Conservation (phyloP, 345 rosid genomes). For the Nephelium lappaceum region DNA sequence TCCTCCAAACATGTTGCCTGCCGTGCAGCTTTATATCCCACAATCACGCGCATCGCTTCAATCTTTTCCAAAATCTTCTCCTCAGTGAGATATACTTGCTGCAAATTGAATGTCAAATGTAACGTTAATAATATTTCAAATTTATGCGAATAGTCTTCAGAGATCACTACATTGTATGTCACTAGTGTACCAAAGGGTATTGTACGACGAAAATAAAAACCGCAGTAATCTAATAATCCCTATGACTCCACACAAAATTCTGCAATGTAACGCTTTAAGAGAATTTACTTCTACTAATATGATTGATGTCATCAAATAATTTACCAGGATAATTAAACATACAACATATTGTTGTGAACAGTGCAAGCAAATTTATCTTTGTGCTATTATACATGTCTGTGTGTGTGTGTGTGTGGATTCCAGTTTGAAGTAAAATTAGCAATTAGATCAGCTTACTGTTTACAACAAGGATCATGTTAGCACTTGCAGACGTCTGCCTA, state of each 20-base stretch:
- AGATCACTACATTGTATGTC: background rate
- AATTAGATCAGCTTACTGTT: too few relatives aligned
- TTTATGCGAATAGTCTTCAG: background rate
- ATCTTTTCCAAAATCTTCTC: constrained; percentile 67
- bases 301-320: background rate
- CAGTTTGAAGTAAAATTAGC: too few relatives aligned
- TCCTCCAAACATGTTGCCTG: constrained; percentile 54
- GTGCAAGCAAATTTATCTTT: too few relatives aligned
- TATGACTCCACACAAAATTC: background rate
- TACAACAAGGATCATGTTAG: too few relatives aligned
- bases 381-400: too few relatives aligned
- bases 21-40: constrained; percentile 56
- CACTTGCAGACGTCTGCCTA: too few relatives aligned
- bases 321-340: too few relatives aligned
- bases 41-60: constrained; percentile 47
- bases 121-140: background rate
- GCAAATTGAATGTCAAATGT: background rate
- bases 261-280: background rate
- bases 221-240: background rate
- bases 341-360: too few relatives aligned
- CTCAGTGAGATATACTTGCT: constrained; percentile 40
- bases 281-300: background rate
- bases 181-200: too few relatives aligned
- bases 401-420: too few relatives aligned
- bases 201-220: too few relatives aligned